Conservation (phyloP, 495 filamentous ascomycete genomes). For the Aspergillus panamensis region DNA sequence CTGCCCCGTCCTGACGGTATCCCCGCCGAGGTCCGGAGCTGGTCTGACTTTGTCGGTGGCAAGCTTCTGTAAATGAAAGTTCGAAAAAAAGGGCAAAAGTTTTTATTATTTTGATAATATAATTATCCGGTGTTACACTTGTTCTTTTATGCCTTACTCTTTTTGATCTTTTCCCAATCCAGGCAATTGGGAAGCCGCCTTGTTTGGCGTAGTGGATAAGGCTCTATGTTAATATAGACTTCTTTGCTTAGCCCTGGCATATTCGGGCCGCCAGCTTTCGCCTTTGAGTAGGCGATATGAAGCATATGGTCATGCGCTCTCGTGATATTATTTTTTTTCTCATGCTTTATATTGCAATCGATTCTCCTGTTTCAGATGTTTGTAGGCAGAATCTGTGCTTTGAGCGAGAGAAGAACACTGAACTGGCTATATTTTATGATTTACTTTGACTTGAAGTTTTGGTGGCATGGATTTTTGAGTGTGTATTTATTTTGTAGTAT, state of each 20-base stretch:
- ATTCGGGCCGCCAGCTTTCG: conserved; percentile 15
- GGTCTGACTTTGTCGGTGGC: conserved; percentile 91
- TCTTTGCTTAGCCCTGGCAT: conserved; percentile 22
- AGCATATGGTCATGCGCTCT: conserved; percentile 18
- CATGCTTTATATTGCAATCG: conserved; percentile 6
- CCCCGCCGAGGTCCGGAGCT: conserved; percentile 83
- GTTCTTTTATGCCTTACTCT: conserved; percentile 12
- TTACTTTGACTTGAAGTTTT: conserved; percentile 12
- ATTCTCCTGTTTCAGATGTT: conserved; percentile 15
- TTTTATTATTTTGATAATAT: conserved; percentile 23
- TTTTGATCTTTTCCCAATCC: not conserved
- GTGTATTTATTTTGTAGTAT: conserved; percentile 22
- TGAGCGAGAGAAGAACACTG: conserved; percentile 31
- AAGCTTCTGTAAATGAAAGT: conserved; percentile 69
- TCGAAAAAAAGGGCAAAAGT: conserved; percentile 24
- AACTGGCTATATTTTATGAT: conserved; percentile 12
- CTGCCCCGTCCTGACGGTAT: conserved; percentile 78
- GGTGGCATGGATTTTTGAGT: conserved; percentile 6
- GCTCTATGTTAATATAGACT: conserved; percentile 40
- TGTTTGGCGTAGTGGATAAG: conserved; percentile 30
- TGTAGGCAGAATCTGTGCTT: conserved; percentile 30
- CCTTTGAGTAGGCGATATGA: conserved; percentile 20
- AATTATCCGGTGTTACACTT: conserved; percentile 21
- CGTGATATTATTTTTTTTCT: conserved; percentile 20
- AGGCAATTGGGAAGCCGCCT: conserved; percentile 22